These are phyloP conservation scores for Aspergillus niger DNA, from an alignment of 2,329 filamentous ascomycete species.

Conservation along the genomic window DNA sequence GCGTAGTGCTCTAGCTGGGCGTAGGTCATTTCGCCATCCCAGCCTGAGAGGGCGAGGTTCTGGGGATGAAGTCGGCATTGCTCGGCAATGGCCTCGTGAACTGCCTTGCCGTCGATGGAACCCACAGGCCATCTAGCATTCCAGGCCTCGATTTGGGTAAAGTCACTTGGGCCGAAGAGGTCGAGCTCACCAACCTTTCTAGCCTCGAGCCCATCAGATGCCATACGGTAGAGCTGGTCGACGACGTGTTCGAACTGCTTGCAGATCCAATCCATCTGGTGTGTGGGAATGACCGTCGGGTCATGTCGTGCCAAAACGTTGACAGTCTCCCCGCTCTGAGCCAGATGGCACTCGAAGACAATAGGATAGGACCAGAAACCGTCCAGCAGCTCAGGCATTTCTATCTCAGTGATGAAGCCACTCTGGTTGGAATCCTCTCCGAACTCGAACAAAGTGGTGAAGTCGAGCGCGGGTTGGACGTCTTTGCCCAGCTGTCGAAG, in stretches of 20 bases:
- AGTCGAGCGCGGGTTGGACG: neutral
- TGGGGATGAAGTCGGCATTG: neutral
- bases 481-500: neutral
- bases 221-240: neutral
- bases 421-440: neutral
- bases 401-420: neutral
- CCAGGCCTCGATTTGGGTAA: neutral
- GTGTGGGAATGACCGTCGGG: neutral
- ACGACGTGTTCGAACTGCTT: neutral
- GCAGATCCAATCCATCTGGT: neutral
- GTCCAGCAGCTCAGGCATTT: neutral
- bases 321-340: neutral
- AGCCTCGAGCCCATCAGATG: neutral
- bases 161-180: neutral
- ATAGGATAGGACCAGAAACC: neutral
- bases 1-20: neutral
- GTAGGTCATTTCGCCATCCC: constrained; percentile 6
- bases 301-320: neutral
- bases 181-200: neutral
- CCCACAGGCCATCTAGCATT: neutral
- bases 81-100: neutral
- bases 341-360: neutral
- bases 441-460: neutral
- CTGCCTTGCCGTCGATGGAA: neutral
- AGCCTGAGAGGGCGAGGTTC: neutral